Evolutionary conservation across 106 monocot species (phyloP).

Genomic region (Allium cepa): DNA sequence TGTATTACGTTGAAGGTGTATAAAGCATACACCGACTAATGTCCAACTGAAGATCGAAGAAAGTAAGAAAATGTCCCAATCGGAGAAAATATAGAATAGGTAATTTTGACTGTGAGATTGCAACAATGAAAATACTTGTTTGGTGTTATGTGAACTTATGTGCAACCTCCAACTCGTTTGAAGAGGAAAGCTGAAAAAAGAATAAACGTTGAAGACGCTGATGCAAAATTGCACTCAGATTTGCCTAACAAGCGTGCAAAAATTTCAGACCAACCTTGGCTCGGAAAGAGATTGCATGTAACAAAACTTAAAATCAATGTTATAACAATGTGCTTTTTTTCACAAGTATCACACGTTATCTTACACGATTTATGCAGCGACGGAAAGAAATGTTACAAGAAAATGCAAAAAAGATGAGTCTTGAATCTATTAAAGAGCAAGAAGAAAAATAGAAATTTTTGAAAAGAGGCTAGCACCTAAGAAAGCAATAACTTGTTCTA

Average conservation of each 20-base stretch:
- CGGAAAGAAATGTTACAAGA: conserved; percentile 73
- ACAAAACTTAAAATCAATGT: no score
- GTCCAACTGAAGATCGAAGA: conserved; percentile 74
- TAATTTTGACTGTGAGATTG: conserved; percentile 8
- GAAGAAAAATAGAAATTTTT: no score
- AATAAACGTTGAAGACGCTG: conserved; percentile 7
- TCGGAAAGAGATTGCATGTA: no score
- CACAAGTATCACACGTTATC: neutral
- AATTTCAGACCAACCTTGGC: no score
- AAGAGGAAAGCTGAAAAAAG: conserved; percentile 30
- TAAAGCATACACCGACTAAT: conserved; percentile 50
- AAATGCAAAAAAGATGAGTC: conserved; percentile 77
- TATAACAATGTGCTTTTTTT: no score
- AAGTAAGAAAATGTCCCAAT: conserved; percentile 75
- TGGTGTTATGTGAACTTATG: no score
- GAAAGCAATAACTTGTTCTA: no score
- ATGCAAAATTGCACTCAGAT: conserved; percentile 26
- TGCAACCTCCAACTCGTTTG: neutral
- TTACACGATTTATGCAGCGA: conserved; percentile 43
- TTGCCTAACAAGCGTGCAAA: no score
- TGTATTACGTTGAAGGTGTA: no score
- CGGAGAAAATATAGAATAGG: conserved; percentile 40
- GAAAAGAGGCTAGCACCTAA: no score
- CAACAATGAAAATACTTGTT: no score
- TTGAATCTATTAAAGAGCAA: conserved; percentile 59